phyloP scores from a whole-genome alignment of 106 monocot genomes.

The Cymbidium sinense region DNA sequence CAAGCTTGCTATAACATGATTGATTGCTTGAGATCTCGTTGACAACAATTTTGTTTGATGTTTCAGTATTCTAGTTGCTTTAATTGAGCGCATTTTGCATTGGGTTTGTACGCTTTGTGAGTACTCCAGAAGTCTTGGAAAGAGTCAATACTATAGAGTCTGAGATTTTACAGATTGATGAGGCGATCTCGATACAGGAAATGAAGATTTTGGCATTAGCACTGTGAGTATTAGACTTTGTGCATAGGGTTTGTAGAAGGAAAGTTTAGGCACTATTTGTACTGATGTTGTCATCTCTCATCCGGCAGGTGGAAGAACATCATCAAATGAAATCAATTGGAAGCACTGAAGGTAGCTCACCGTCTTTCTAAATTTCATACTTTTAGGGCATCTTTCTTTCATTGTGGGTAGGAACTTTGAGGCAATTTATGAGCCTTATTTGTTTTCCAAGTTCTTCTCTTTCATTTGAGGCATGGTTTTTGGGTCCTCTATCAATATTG shows the following conservation, averaged over 20 bases:
- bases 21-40: background rate
- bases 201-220: slow-evolving; percentile 29
- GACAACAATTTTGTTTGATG: no score
- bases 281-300: background rate
- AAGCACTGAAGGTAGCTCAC: slow-evolving; percentile 17
- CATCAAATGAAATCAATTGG: slow-evolving; percentile 27
- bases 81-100: background rate
- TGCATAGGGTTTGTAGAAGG: no score
- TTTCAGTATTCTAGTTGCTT: background rate
- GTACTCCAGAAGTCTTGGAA: slow-evolving; percentile 66
- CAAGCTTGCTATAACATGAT: background rate
- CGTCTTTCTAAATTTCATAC: background rate
- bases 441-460: background rate
- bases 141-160: slow-evolving; percentile 52
- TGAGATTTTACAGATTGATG: slow-evolving; percentile 60
- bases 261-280: background rate
- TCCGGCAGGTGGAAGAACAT: slow-evolving; percentile 41
- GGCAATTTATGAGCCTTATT: background rate
- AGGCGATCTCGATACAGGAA: slow-evolving; percentile 44
- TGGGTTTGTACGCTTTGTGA: slow-evolving; percentile 72
- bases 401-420: background rate
- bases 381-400: background rate
- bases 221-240: slow-evolving; percentile 19
- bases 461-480: background rate
- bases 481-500: background rate